Conservation (phyloP, 768 basidiomycete genomes). For the Exidia glandulosa region DNA sequence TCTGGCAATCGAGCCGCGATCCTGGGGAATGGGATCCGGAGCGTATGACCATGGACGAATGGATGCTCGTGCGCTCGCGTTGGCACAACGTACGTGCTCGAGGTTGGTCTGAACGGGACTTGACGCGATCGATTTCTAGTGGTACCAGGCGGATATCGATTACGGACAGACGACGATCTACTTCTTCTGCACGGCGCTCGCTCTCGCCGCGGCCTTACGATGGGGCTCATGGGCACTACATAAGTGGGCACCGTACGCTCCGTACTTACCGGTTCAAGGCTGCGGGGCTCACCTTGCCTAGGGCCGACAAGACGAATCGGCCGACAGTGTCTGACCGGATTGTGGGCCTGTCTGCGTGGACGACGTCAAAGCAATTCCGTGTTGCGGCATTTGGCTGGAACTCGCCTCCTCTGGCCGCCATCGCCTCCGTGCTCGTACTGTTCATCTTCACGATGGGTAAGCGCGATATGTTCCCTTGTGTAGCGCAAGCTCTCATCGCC, state of each 20-base stretch:
- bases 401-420: conserved; percentile 19
- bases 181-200: conserved; percentile 20
- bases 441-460: conserved; percentile 16
- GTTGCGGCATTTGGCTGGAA: conserved; percentile 15
- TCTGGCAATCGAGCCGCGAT: conserved; percentile 19
- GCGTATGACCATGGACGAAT: conserved; percentile 15
- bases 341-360: conserved; percentile 12
- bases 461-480: neutral
- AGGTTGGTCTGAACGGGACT: neutral
- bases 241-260: neutral
- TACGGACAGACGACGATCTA: conserved; percentile 19
- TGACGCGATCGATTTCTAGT: conserved; percentile 7
- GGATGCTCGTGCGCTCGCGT: conserved; percentile 10
- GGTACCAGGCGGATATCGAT: conserved; percentile 23
- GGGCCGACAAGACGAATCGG: neutral
- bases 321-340: too few species aligned
- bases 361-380: conserved; percentile 15
- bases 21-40: conserved; percentile 14
- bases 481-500: neutral
- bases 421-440: conserved; percentile 15
- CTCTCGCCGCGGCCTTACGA: neutral
- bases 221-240: neutral
- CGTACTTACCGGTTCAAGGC: neutral
- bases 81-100: conserved; percentile 18
- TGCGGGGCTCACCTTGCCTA: neutral